These are phyloP conservation scores for Adansonia digitata DNA, from an alignment of 345 rosid species.

Conservation along the genomic window DNA sequence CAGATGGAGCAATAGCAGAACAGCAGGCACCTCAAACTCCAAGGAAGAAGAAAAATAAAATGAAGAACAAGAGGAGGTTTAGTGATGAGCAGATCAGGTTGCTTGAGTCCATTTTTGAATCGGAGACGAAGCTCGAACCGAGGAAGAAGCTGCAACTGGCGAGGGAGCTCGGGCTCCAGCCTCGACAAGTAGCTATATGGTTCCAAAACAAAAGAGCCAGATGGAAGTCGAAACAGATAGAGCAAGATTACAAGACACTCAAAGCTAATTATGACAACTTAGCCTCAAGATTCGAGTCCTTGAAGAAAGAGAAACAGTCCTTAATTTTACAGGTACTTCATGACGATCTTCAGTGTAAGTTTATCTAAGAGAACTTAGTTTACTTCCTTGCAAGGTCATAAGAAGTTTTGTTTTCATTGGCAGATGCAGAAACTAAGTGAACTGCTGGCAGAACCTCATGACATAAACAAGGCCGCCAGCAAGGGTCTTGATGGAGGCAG, in stretches of 20 bases:
- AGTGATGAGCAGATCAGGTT: conserved; percentile 62
- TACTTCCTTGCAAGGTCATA: background rate
- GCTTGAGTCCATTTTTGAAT: conserved; percentile 62
- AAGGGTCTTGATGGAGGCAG: conserved; percentile 23
- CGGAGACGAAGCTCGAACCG: conserved; percentile 72
- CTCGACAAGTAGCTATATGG: conserved; percentile 90
- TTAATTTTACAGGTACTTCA: conserved; percentile 52
- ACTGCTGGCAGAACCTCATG: conserved; percentile 24
- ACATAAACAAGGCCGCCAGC: conserved; percentile 16
- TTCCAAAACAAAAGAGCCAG: conserved; percentile 86
- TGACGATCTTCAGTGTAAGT: background rate
- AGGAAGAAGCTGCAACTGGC: conserved; percentile 64
- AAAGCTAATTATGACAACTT: conserved; percentile 47
- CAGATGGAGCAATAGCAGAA: conserved; percentile 11
- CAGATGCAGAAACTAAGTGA: conserved; percentile 58
- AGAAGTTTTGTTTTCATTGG: background rate
- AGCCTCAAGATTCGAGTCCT: conserved; percentile 43
- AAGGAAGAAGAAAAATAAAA: conserved; percentile 43
- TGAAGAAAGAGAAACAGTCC: conserved; percentile 58
- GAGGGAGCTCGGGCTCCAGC: conserved; percentile 66
- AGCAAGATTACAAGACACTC: conserved; percentile 51
- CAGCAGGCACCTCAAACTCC: conserved; percentile 13
- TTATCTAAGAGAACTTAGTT: background rate
- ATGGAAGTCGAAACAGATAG: conserved; percentile 74
- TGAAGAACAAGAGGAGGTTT: conserved; percentile 59